These are phyloP conservation scores for Ehretia macrophylla DNA, from an alignment of 257 asterid species.

Conservation along the genomic window DNA sequence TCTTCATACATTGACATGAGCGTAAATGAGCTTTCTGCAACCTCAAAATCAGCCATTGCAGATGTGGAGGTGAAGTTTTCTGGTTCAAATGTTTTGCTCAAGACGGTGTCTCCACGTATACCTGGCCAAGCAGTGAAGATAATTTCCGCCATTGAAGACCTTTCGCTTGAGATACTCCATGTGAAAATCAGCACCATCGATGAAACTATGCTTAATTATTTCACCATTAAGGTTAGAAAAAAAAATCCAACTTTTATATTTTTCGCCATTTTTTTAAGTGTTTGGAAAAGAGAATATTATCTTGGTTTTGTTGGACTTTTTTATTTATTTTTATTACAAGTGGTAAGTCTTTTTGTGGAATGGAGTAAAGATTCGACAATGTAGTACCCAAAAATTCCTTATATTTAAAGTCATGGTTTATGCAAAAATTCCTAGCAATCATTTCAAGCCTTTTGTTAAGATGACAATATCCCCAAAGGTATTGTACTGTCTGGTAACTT, in stretches of 20 bases:
- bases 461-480: background rate
- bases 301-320: too few species aligned
- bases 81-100: conserved; percentile 64
- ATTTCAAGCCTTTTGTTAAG: background rate
- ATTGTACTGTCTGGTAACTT: background rate
- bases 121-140: conserved; percentile 74
- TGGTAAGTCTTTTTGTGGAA: background rate
- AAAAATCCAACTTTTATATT: background rate
- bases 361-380: background rate
- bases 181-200: conserved; percentile 61
- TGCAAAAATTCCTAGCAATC: too few species aligned
- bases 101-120: conserved; percentile 56
- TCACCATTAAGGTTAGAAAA: conserved; percentile 77
- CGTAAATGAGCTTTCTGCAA: conserved; percentile 74
- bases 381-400: background rate
- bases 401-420: background rate
- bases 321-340: too few species aligned
- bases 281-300: background rate
- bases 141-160: conserved; percentile 55
- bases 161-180: conserved; percentile 71
- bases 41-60: conserved; percentile 66
- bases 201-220: conserved; percentile 65
- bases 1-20: conserved; percentile 40
- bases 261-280: background rate
- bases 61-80: conserved; percentile 91